Evolutionary conservation across 345 rosid species (phyloP).

Genomic region (Populus nigra): DNA sequence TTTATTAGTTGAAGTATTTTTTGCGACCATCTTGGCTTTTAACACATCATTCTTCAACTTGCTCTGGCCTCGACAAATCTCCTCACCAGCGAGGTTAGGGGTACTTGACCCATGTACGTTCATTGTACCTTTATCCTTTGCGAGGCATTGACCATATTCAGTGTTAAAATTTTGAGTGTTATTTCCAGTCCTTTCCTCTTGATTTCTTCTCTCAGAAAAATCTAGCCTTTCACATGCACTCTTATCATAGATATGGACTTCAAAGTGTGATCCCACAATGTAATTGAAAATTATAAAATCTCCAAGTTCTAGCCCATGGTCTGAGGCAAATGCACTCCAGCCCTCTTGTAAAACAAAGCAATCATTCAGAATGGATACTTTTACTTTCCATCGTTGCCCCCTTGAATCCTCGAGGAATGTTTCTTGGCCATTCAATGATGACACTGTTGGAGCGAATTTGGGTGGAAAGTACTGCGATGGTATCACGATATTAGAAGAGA

Average conservation of each 20-base stretch:
- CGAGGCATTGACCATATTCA: not conserved
- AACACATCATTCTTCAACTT: slow-evolving; percentile 15
- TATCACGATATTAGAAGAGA: slow-evolving; percentile 6
- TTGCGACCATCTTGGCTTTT: not conserved
- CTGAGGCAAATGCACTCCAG: slow-evolving; percentile 35
- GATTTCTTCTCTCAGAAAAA: slow-evolving; percentile 12
- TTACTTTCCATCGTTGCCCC: slow-evolving; percentile 31
- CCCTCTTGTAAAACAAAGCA: slow-evolving; percentile 33
- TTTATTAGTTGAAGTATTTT: not conserved
- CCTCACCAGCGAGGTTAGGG: slow-evolving; percentile 10
- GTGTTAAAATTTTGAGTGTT: not conserved
- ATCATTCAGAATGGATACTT: slow-evolving; percentile 19
- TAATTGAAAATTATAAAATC: slow-evolving; percentile 36
- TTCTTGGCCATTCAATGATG: slow-evolving; percentile 22
- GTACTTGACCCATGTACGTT: slow-evolving; percentile 8
- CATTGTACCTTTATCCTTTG: slow-evolving; percentile 4
- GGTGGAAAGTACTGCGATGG: slow-evolving; percentile 45
- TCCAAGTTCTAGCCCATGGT: slow-evolving; percentile 37
- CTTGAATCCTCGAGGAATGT: slow-evolving; percentile 32
- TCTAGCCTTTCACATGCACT: slow-evolving; percentile 35
- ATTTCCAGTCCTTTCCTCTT: slow-evolving; percentile 17
- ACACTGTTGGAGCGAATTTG: slow-evolving; percentile 23
- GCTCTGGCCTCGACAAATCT: slow-evolving; percentile 6
- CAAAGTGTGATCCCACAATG: slow-evolving; percentile 30
- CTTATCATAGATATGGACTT: slow-evolving; percentile 32